Base-by-base conservation (phyloP, 2,329 filamentous ascomycete genomes). In the Trichoderma brevicompactum region DNA sequence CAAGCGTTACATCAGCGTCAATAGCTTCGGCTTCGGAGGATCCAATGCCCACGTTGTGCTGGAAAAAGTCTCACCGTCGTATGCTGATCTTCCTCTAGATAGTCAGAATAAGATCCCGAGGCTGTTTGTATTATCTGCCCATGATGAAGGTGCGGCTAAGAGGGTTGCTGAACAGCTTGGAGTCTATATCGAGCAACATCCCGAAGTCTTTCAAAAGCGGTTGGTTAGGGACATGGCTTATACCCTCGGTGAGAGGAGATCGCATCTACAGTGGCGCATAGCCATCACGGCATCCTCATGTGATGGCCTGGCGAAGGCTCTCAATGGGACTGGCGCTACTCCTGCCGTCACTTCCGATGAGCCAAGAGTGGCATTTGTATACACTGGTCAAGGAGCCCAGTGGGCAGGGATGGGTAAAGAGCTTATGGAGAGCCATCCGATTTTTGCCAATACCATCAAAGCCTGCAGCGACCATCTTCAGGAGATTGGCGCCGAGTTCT, bases 1-100 rank as follows among this genome's bases (percentile, higher is more conserved):
- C 49, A 84, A 84, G 75, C 80, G 79, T 67, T 82, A 80, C 69
- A 78, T 83, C 66, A 83, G 81, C 67, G 75, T 84, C 66, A 83
- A 83, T 72, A 79, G 75, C 65, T 83, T 83, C 60, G 81, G 81
- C 2, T 82, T 79, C 48, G 80, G 79, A 19, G 80, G 76, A 49
- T 79, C 80, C 13, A 83, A 83, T 68, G 79, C 78, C 4, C 81
- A 82, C 68, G 74, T 75, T 1, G 76, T 83, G 2, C 69, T 81
- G 9, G 76, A 78, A 64, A 64, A 66, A 7, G 50, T 58, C 8
- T 66, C 68, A 2, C 15, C 55, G 2, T 41, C 50, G 12, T 23
- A 64, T 8, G 40, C 54, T 5, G 66, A 69, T 9, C 17, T 70
- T 23, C 64, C 66, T 4, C 43, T 67, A 28, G 64, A 53, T 10